Conservation (phyloP, 1,139 yeast species). For the Wickerhamomyces sp. region DNA sequence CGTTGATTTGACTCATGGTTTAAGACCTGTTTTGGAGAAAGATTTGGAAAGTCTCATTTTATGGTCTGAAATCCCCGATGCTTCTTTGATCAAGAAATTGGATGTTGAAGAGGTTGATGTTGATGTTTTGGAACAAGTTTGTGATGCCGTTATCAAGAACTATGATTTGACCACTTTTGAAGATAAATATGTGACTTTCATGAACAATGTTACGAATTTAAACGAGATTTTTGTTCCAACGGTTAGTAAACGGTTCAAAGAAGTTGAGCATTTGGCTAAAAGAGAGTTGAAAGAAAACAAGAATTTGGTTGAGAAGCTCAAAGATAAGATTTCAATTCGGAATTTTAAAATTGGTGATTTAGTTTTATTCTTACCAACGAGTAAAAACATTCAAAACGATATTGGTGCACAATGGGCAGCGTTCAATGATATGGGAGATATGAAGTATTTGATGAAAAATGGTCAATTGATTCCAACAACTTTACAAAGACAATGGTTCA, state of each 20-base stretch:
- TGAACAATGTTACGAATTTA: constrained; percentile 16
- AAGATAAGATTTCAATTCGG: constrained; percentile 56
- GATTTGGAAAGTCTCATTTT: constrained; percentile 8
- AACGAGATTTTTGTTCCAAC: constrained; percentile 55
- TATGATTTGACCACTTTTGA: constrained; percentile 21
- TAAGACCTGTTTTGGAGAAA: constrained; percentile 18
- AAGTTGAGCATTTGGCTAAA: constrained; percentile 89
- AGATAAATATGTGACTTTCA: constrained; percentile 19
- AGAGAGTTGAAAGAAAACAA: constrained; percentile 74
- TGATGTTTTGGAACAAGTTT: constrained; percentile 15
- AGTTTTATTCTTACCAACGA: constrained; percentile 80
- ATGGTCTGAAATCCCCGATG: constrained; percentile 17
- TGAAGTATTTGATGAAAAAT: constrained; percentile 60
- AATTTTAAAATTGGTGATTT: constrained; percentile 67
- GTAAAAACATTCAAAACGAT: constrained; percentile 32
- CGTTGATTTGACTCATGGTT: constrained; percentile 14
- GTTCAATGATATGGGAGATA: constrained; percentile 68
- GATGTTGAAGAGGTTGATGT: constrained; percentile 9
- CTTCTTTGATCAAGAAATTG: constrained; percentile 8
- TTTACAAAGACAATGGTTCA: constrained; percentile 69
- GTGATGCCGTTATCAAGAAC: constrained; percentile 15
- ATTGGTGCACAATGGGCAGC: constrained; percentile 63
- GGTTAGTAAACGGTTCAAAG: constrained; percentile 73
- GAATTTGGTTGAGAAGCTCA: constrained; percentile 41
- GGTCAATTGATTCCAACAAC: constrained; percentile 24